These are phyloP conservation scores for Piloderma croceum DNA, from an alignment of 768 basidiomycete species.

Conservation along the genomic window DNA sequence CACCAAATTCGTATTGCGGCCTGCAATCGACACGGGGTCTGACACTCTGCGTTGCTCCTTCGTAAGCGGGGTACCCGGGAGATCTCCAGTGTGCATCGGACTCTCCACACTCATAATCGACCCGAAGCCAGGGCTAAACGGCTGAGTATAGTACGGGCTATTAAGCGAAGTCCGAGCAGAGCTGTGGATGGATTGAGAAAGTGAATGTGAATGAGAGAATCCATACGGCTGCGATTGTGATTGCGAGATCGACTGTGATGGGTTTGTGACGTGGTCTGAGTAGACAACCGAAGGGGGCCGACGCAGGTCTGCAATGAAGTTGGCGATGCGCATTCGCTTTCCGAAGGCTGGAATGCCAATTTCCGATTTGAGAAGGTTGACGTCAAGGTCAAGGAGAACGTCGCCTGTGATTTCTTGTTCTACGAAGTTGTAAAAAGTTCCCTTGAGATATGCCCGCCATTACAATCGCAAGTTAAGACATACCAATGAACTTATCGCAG, in stretches of 20 bases:
- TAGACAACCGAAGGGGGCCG: constrained; percentile 62
- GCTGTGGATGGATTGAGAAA: constrained; percentile 25
- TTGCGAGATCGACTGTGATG: constrained; percentile 30
- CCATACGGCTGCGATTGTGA: constrained; percentile 23
- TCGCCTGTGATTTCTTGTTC: constrained; percentile 99
- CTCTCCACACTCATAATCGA: constrained; percentile 22
- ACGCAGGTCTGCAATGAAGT: constrained; percentile 85
- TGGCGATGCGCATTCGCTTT: constrained; percentile 88
- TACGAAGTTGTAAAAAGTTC: constrained; percentile 24
- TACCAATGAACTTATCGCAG: constrained; percentile 82
- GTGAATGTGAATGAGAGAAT: constrained; percentile 26
- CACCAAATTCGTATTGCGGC: not conserved
- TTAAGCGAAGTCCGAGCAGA: constrained; percentile 42
- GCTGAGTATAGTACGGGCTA: constrained; percentile 27
- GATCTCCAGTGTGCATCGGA: constrained; percentile 17
- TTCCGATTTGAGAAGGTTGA: constrained; percentile 85
- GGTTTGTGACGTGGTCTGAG: constrained; percentile 44
- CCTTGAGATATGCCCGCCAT: constrained; percentile 1
- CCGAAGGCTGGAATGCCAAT: constrained; percentile 93
- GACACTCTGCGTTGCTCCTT: constrained; percentile 4
- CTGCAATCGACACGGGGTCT: constrained; percentile 13
- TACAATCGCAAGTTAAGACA: constrained; percentile 20
- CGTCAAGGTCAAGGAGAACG: constrained; percentile 90
- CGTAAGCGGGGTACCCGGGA: not conserved
- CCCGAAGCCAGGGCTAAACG: constrained; percentile 16